Evolutionary conservation across 768 basidiomycete species (phyloP).

Genomic region (Psilocybe subaeruginosa): DNA sequence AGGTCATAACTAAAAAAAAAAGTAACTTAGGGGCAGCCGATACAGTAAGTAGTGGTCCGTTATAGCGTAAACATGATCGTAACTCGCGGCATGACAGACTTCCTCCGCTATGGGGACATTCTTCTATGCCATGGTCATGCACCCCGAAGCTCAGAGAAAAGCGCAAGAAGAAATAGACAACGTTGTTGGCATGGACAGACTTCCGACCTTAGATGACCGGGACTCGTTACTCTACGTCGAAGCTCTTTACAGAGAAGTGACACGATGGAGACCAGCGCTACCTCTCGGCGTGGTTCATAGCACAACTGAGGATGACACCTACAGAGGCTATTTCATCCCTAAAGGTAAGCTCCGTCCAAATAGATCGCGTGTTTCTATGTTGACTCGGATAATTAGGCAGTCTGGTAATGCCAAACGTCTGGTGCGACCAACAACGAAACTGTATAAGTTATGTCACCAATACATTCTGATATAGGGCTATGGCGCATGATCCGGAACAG

Average conservation of each 20-base stretch:
- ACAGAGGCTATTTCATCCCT: slow-evolving; percentile 26
- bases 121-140: slow-evolving; percentile 29
- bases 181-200: slow-evolving; percentile 28
- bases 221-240: slow-evolving; percentile 25
- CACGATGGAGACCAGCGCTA: slow-evolving; percentile 14
- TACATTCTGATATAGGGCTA: background rate
- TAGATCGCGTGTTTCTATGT: no score
- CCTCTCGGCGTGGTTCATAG: slow-evolving; percentile 24
- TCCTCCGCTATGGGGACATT: slow-evolving; percentile 15
- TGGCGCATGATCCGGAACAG: slow-evolving; percentile 3
- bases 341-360: slow-evolving; percentile 9
- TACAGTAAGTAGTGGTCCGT: background rate
- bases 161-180: slow-evolving; percentile 37
- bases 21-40: slow-evolving; percentile 2
- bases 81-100: background rate
- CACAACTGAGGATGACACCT: slow-evolving; percentile 24
- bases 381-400: background rate
- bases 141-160: slow-evolving; percentile 32
- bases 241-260: slow-evolving; percentile 16
- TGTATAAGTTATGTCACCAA: background rate
- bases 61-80: background rate
- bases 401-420: background rate
- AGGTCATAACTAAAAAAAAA: background rate
- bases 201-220: slow-evolving; percentile 30
- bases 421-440: background rate